phyloP scores from a whole-genome alignment of 2,329 filamentous ascomycete genomes.

The Hymenoscyphus fructigenus region DNA sequence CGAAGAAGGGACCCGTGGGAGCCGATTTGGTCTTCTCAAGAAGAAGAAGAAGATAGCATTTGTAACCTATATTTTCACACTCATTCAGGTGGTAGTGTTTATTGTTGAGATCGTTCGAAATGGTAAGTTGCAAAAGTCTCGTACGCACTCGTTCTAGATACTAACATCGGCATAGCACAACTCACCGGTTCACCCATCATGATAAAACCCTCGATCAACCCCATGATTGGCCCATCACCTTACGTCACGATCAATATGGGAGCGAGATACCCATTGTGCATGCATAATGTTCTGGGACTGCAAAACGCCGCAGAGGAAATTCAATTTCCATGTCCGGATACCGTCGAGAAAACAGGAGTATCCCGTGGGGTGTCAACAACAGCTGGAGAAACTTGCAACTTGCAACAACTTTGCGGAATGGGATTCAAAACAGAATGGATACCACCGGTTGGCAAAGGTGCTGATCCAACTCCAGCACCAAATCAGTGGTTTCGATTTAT shows the following conservation, averaged over 20 bases:
- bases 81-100: slow-evolving; percentile 80
- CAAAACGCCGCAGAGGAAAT: slow-evolving; percentile 52
- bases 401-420: slow-evolving; percentile 84
- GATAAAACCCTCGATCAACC: slow-evolving; percentile 79
- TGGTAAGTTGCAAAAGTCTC: slow-evolving; percentile 51
- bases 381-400: slow-evolving; percentile 59
- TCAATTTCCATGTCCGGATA: slow-evolving; percentile 78
- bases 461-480: slow-evolving; percentile 56
- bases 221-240: slow-evolving; percentile 92
- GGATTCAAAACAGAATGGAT: slow-evolving; percentile 41
- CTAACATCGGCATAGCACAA: slow-evolving; percentile 50
- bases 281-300: slow-evolving; percentile 76
- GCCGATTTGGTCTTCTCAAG: slow-evolving; percentile 49
- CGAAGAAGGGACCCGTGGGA: slow-evolving; percentile 41
- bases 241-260: slow-evolving; percentile 97
- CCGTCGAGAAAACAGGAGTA: slow-evolving; percentile 53
- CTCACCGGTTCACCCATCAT: slow-evolving; percentile 64
- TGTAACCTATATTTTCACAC: slow-evolving; percentile 77
- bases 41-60: slow-evolving; percentile 57
- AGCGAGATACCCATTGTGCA: slow-evolving; percentile 87
- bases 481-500: slow-evolving; percentile 99
- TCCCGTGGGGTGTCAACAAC: neutral
- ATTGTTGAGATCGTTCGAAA: slow-evolving; percentile 85
- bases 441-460: slow-evolving; percentile 34
- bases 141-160: slow-evolving; percentile 5